phyloP scores from a whole-genome alignment of 2,329 filamentous ascomycete genomes.

The Cladophialophora exuberans region DNA sequence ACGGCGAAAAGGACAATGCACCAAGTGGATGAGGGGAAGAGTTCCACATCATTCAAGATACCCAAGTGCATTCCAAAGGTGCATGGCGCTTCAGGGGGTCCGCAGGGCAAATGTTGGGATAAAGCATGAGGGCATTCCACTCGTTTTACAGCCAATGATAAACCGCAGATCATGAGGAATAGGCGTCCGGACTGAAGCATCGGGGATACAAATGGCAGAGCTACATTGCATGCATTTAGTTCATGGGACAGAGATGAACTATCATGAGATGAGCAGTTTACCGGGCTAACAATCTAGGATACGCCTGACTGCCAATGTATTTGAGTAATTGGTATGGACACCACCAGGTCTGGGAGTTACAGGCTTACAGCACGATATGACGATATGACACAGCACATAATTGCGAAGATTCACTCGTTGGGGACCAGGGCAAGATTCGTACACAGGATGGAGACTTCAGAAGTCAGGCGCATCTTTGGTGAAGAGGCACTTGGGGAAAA shows the following conservation, averaged over 20 bases:
- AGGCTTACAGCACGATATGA: slow-evolving; percentile 11
- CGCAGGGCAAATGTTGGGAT: not conserved
- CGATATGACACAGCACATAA: slow-evolving; percentile 20
- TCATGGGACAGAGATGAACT: not conserved
- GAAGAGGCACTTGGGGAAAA: no score
- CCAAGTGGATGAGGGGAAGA: slow-evolving; percentile 4
- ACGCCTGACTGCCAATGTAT: not conserved
- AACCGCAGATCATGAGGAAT: slow-evolving; percentile 5
- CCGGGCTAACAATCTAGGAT: not conserved
- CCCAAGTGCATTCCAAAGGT: slow-evolving; percentile 22
- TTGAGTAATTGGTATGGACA: not conserved
- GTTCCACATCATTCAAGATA: slow-evolving; percentile 21
- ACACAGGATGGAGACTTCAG: not conserved
- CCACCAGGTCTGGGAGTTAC: not conserved
- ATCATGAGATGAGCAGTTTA: not conserved
- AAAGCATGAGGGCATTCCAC: slow-evolving; percentile 6
- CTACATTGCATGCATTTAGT: not conserved
- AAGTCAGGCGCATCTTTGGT: no score
- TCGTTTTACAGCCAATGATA: slow-evolving; percentile 6
- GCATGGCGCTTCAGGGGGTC: slow-evolving; percentile 22
- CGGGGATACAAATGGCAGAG: slow-evolving; percentile 5
- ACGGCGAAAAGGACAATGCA: slow-evolving; percentile 6
- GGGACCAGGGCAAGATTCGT: not conserved
- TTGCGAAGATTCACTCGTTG: not conserved
- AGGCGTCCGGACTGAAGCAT: not conserved